Evolutionary conservation across 1,284 basidiomycete genomes (phyloP).

Genomic region (Cronartium ribicola): DNA sequence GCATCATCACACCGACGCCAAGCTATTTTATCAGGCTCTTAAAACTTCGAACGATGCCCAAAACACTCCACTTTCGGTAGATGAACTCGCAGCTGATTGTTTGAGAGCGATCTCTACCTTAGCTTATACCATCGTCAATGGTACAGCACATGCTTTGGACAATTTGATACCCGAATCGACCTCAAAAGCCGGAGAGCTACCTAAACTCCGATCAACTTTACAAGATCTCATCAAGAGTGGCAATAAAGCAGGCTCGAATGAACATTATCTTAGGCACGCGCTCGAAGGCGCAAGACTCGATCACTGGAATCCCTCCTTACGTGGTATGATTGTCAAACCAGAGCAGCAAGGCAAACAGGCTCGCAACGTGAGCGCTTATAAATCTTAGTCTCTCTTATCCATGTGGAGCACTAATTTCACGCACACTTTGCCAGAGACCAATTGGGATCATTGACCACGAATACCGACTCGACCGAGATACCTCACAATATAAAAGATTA

Average conservation of each 20-base stretch:
- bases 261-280: slow-evolving; percentile 9
- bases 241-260: background rate
- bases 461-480: slow-evolving; percentile 7
- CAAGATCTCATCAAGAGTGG: slow-evolving; percentile 1
- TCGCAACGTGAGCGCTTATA: background rate
- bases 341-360: background rate
- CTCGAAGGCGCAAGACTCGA: slow-evolving; percentile 24
- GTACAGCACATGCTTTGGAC: slow-evolving; percentile 34
- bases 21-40: slow-evolving; percentile 14
- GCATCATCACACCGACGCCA: slow-evolving; percentile 8
- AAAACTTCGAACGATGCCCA: background rate
- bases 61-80: slow-evolving; percentile 1
- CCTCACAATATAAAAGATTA: background rate
- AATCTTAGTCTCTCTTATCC: too few relatives aligned
- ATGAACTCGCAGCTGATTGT: slow-evolving; percentile 39
- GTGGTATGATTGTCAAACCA: slow-evolving; percentile 6
- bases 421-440: background rate
- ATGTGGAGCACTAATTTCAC: too few relatives aligned
- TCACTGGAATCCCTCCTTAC: slow-evolving; percentile 28
- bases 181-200: background rate
- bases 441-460: slow-evolving; percentile 1
- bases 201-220: slow-evolving; percentile 4
- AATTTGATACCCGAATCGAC: slow-evolving; percentile 15
- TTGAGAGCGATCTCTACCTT: slow-evolving; percentile 34
- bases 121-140: slow-evolving; percentile 32